phyloP scores from a whole-genome alignment of 176 grass and related monocot genomes.

The Carex parvula region DNA sequence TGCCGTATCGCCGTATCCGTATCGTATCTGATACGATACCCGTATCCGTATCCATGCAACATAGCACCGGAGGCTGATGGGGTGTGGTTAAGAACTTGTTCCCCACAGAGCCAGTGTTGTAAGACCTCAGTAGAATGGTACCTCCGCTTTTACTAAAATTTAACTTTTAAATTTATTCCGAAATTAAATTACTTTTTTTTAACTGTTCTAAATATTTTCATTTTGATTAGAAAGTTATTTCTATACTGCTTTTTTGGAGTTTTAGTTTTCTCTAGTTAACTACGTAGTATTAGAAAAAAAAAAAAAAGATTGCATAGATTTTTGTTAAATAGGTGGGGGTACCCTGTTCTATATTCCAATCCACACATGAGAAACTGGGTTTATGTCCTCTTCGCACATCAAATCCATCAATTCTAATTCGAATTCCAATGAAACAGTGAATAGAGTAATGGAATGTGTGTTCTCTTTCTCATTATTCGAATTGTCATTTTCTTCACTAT shows the following conservation, averaged over 20 bases:
- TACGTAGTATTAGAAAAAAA: not conserved
- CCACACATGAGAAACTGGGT: not conserved
- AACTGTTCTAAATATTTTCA: not conserved
- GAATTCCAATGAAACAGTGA: constrained; percentile 2
- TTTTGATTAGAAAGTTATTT: not conserved
- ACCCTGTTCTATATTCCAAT: not conserved
- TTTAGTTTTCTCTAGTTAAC: no score
- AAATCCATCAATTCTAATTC: constrained; percentile 8
- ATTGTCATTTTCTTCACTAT: constrained; percentile 6
- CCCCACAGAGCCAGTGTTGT: not conserved
- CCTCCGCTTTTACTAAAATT: not conserved
- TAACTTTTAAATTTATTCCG: not conserved
- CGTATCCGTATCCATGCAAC: no score
- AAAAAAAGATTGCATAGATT: not conserved
- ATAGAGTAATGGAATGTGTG: not conserved
- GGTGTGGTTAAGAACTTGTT: not conserved
- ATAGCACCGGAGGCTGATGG: constrained; percentile 11
- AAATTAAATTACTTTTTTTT: not conserved
- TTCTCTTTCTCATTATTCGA: constrained; percentile 12
- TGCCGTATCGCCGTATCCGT: no score
- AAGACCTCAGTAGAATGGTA: not conserved
- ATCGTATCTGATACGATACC: no score
- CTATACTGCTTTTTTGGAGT: not conserved
- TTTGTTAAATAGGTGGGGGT: not conserved
- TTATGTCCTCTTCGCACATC: not conserved